phyloP scores from a whole-genome alignment of 2,329 filamentous ascomycete species.

The Plenodomus tracheiphilus region DNA sequence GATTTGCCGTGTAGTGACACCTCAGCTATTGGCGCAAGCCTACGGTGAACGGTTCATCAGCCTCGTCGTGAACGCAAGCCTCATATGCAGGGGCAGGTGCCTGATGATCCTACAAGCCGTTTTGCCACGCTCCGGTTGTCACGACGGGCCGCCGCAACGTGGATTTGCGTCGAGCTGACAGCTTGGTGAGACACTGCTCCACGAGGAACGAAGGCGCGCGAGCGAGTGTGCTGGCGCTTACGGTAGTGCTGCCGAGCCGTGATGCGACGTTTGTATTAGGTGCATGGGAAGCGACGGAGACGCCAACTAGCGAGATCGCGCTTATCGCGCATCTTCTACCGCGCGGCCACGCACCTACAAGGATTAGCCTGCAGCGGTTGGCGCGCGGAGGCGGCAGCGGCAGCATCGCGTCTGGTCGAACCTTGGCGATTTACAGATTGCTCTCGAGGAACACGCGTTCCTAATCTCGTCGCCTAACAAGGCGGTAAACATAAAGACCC shows the following conservation, averaged over 20 bases:
- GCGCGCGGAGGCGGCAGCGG: too few relatives aligned
- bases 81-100: neutral
- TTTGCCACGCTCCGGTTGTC: neutral
- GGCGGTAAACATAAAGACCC: slow-evolving; percentile 1
- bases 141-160: neutral
- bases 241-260: slow-evolving; percentile 2
- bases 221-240: neutral
- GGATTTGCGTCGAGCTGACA: neutral
- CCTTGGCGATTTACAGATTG: neutral
- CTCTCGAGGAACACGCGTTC: neutral
- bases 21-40: too few relatives aligned
- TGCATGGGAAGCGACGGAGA: too few relatives aligned
- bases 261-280: neutral
- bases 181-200: neutral
- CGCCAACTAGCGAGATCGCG: too few relatives aligned
- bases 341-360: too few relatives aligned
- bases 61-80: neutral
- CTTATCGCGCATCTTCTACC: too few relatives aligned
- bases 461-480: neutral
- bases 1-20: neutral
- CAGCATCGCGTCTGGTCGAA: neutral
- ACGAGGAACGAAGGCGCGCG: neutral
- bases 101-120: neutral
- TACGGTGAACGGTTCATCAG: neutral
- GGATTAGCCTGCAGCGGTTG: too few relatives aligned